phyloP scores from a whole-genome alignment of 2,329 filamentous ascomycete genomes.

The Coccinonectria pachysandricola region DNA sequence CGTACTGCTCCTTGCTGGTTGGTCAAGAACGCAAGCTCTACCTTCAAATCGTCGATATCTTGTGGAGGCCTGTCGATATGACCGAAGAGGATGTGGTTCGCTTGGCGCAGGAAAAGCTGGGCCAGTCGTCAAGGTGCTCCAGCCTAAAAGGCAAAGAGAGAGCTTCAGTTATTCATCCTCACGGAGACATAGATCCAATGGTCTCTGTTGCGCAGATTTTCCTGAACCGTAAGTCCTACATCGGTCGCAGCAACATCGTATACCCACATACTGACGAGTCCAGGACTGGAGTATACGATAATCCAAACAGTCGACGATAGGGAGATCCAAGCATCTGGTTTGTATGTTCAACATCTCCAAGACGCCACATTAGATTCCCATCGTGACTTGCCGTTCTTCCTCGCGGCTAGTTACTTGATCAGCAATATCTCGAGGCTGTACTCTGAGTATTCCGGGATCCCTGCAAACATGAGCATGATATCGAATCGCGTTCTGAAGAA shows the following conservation, averaged over 20 bases:
- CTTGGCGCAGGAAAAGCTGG: slow-evolving; percentile 15
- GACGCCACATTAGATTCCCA: slow-evolving; percentile 19
- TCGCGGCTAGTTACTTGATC: slow-evolving; percentile 28
- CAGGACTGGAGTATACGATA: slow-evolving; percentile 38
- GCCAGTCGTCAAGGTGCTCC: slow-evolving; percentile 11
- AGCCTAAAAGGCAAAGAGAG: slow-evolving; percentile 34
- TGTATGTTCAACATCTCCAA: slow-evolving; percentile 32
- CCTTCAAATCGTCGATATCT: slow-evolving; percentile 30
- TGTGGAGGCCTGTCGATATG: slow-evolving; percentile 38
- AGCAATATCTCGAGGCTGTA: slow-evolving; percentile 26
- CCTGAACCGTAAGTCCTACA: slow-evolving; percentile 36
- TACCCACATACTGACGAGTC: slow-evolving; percentile 1
- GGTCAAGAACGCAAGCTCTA: slow-evolving; percentile 29
- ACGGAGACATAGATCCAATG: slow-evolving; percentile 26
- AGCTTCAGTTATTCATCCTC: slow-evolving; percentile 22
- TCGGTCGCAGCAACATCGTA: no score
- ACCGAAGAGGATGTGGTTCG: slow-evolving; percentile 18
- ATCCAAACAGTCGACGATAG: slow-evolving; percentile 20
- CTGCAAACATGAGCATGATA: no score
- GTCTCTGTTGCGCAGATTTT: slow-evolving; percentile 34
- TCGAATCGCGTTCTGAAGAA: slow-evolving; percentile 25
- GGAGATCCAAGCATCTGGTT: slow-evolving; percentile 29
- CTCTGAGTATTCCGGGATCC: no score
- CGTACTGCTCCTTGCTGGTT: slow-evolving; percentile 32
- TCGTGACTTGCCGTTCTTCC: slow-evolving; percentile 22